phyloP scores from a whole-genome alignment of 2,329 filamentous ascomycete genomes.

The Epicoccum sorghinum region DNA sequence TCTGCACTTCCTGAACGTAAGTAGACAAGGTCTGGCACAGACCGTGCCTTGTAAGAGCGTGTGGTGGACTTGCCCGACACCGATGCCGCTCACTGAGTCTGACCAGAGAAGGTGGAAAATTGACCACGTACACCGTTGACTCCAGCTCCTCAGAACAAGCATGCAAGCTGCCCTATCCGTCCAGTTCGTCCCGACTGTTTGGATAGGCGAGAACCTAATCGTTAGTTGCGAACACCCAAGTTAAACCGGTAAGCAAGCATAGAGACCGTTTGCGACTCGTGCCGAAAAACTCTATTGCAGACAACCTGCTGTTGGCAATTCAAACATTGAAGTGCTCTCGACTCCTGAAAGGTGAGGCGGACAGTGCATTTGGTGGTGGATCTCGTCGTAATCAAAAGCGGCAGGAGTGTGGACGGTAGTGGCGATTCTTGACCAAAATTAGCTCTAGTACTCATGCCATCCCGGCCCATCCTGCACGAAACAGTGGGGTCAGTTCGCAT shows the following conservation, averaged over 20 bases:
- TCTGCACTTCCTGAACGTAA: too few species aligned
- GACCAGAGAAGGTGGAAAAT: background rate
- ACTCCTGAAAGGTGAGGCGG: constrained; percentile 7
- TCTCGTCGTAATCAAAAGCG: constrained; percentile 16
- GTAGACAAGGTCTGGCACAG: too few species aligned
- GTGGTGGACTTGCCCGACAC: too few species aligned
- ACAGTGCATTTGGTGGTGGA: constrained; percentile 10
- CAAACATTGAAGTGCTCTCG: background rate
- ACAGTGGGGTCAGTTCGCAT: constrained; percentile 24
- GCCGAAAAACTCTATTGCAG: background rate
- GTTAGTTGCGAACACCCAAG: background rate
- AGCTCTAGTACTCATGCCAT: constrained; percentile 27
- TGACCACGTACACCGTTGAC: background rate
- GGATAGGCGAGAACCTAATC: constrained; percentile 23
- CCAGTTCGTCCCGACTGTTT: constrained; percentile 15
- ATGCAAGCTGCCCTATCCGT: constrained; percentile 12
- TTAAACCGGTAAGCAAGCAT: background rate
- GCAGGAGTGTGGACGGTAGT: constrained; percentile 24
- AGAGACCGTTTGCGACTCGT: background rate
- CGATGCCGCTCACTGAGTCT: too few species aligned
- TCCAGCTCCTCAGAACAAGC: background rate
- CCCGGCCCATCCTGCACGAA: constrained; percentile 15
- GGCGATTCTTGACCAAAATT: constrained; percentile 23
- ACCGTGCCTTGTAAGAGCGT: too few species aligned
- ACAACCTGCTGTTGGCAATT: background rate